A percentile compares a stretch with the other conserved stretches of the same genome.
These are phyloP conservation scores for Ehretia macrophylla DNA, from an alignment of 257 asterid species.

Conservation along the genomic window DNA sequence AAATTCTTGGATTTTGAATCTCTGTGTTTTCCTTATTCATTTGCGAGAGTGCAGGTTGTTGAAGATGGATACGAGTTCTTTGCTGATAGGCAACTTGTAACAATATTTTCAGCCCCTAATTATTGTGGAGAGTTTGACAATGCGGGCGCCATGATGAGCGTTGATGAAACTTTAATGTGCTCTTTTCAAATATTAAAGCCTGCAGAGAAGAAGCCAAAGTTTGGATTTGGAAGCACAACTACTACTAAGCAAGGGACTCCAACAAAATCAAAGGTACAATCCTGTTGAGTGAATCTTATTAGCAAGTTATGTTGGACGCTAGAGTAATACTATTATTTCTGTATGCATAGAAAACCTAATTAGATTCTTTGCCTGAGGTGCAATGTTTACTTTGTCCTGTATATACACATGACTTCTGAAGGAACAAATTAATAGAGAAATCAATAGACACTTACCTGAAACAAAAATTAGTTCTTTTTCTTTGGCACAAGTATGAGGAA, in stretches of 20 bases:
- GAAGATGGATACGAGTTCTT: constrained; percentile 91
- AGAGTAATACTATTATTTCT: too few relatives aligned
- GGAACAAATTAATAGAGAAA: too few relatives aligned
- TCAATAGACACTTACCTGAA: too few relatives aligned
- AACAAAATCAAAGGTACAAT: constrained; percentile 49
- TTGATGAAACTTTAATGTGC: constrained; percentile 81
- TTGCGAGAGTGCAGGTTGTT: constrained; percentile 42
- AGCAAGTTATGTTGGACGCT: not conserved
- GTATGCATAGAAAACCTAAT: too few relatives aligned
- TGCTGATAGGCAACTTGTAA: constrained; percentile 75
- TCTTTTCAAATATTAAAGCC: constrained; percentile 80
- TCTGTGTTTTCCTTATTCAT: constrained; percentile 5
- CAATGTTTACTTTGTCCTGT: too few relatives aligned
- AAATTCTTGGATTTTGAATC: not conserved
- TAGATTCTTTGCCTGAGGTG: too few relatives aligned
- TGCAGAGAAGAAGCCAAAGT: constrained; percentile 67
- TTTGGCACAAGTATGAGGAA: too few relatives aligned
- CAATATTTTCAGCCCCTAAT: constrained; percentile 79
- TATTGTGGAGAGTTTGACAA: constrained; percentile 81
- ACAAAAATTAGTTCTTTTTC: too few relatives aligned
- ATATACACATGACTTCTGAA: too few relatives aligned
- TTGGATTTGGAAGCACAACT: constrained; percentile 61
- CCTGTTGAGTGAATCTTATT: not conserved
- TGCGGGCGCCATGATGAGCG: constrained; percentile 89
- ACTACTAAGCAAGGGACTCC: constrained; percentile 50